Evolutionary conservation across 2,329 filamentous ascomycete species (phyloP).

Genomic region (Trichoderma citrinoviride): DNA sequence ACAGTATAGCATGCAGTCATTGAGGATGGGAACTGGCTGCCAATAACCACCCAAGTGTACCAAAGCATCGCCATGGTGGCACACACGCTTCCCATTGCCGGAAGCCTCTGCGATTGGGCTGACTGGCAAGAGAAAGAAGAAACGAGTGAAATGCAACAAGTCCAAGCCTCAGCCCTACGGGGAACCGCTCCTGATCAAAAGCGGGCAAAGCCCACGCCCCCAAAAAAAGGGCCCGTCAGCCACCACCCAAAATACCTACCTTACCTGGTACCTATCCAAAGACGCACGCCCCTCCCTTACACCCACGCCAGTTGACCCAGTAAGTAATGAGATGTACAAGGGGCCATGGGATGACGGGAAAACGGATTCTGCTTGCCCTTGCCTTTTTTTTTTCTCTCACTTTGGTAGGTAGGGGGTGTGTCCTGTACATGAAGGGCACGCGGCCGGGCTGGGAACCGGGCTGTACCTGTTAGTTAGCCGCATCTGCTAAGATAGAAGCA

Average conservation of each 20-base stretch:
- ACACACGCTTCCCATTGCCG: neutral
- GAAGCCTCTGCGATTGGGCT: slow-evolving; percentile 17
- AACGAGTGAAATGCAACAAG: neutral
- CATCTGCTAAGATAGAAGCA: neutral
- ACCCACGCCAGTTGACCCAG: no score
- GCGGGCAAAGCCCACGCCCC: slow-evolving; percentile 4
- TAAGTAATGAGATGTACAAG: no score
- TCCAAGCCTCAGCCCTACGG: slow-evolving; percentile 15
- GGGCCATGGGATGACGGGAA: neutral
- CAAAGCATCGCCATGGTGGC: neutral
- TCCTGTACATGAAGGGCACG: neutral
- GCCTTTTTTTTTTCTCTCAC: no score
- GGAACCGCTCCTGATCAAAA: neutral
- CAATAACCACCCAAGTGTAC: no score
- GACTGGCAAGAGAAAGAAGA: neutral
- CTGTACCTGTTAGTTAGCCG: neutral
- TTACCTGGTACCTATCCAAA: no score
- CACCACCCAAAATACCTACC: neutral
- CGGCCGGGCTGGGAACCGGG: neutral
- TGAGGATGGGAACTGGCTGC: no score
- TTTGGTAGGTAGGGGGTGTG: neutral
- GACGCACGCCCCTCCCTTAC: no score
- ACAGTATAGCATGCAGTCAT: no score
- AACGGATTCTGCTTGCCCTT: neutral
- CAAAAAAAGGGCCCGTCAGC: slow-evolving; percentile 8